Percentiles rank a stretch among this genome's conserved stretches.
These are phyloP conservation scores for Vitis vinifera DNA, from an alignment of 164 flowering plant genomes.

Conservation along the genomic window DNA sequence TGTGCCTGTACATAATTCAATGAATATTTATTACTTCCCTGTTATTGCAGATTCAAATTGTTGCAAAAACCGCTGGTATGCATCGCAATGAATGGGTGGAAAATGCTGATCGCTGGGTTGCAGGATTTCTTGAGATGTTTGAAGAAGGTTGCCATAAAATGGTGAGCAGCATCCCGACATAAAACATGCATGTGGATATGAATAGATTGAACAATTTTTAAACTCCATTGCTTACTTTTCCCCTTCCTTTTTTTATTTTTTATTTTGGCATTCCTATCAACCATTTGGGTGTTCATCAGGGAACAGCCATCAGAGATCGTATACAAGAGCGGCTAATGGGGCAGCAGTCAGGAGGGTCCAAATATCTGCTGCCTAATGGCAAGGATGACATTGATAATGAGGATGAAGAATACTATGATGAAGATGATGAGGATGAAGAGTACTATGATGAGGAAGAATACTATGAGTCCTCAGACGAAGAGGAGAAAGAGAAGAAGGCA, in stretches of 20 bases:
- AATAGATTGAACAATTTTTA: neutral
- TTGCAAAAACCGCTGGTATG: constrained; percentile 65
- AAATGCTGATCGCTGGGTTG: constrained; percentile 80
- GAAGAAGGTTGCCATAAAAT: constrained; percentile 88
- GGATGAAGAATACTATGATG: too few species aligned
- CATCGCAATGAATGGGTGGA: constrained; percentile 75
- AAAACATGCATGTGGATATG: neutral
- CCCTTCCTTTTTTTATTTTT: neutral
- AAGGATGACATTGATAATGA: too few species aligned
- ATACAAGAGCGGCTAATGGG: constrained; percentile 53
- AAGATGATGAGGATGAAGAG: too few species aligned
- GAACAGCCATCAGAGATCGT: constrained; percentile 62
- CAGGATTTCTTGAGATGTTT: constrained; percentile 85
- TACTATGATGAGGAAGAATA: too few species aligned
- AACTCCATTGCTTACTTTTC: neutral
- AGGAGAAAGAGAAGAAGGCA: too few species aligned
- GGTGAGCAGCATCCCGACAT: constrained; percentile 29
- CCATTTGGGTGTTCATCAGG: constrained; percentile 31
- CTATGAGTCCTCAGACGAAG: too few species aligned
- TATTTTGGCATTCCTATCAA: too few species aligned
- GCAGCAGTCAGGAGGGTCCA: constrained; percentile 23
- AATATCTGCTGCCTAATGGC: too few species aligned
- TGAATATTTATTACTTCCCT: neutral
- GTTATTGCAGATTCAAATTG: constrained; percentile 58
- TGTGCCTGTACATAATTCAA: too few species aligned